These are phyloP conservation scores for Gossypium trilobum DNA, from an alignment of 441 rosid genomes.

Conservation along the genomic window DNA sequence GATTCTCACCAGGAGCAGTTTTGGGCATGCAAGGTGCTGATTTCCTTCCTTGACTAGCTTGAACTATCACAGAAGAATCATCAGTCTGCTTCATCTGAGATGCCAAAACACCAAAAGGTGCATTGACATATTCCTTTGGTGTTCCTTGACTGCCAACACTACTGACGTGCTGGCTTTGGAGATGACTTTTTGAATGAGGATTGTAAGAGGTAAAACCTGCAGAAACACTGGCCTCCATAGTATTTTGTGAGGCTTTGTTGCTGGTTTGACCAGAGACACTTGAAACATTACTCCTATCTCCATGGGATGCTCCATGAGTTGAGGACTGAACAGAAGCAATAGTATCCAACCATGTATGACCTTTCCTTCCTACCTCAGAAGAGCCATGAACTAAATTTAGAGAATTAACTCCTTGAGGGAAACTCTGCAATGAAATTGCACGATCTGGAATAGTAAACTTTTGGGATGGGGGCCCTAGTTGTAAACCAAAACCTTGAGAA, in stretches of 20 bases:
- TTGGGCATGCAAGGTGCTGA: constrained; percentile 22
- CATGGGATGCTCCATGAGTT: constrained; percentile 32
- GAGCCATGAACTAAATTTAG: constrained; percentile 18
- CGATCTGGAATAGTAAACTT: constrained; percentile 31
- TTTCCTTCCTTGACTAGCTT: constrained; percentile 26
- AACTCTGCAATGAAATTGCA: constrained; percentile 30
- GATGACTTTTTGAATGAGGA: constrained; percentile 36
- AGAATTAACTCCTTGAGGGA: constrained; percentile 27
- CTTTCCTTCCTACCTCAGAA: constrained; percentile 33
- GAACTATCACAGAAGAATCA: constrained; percentile 35
- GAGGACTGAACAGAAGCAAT: constrained; percentile 36
- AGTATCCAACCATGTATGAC: constrained; percentile 36
- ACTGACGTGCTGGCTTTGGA: constrained; percentile 29
- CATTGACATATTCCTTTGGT: constrained; percentile 24
- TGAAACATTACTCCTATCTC: constrained; percentile 27
- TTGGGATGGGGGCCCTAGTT: constrained; percentile 74
- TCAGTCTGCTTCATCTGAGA: constrained; percentile 32
- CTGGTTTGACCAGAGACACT: constrained; percentile 26
- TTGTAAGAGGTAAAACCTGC: constrained; percentile 29
- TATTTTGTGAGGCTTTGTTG: constrained; percentile 13
- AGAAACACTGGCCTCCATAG: constrained; percentile 25
- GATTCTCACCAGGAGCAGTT: constrained; percentile 18
- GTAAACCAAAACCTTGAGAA: constrained; percentile 72
- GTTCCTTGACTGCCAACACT: constrained; percentile 29
- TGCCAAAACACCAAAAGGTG: constrained; percentile 31